Percentiles rank a stretch among this genome's conserved stretches.
phyloP scores from a whole-genome alignment of 371 early-diverging fungal genomes.

The Rhizopus arrhizus region DNA sequence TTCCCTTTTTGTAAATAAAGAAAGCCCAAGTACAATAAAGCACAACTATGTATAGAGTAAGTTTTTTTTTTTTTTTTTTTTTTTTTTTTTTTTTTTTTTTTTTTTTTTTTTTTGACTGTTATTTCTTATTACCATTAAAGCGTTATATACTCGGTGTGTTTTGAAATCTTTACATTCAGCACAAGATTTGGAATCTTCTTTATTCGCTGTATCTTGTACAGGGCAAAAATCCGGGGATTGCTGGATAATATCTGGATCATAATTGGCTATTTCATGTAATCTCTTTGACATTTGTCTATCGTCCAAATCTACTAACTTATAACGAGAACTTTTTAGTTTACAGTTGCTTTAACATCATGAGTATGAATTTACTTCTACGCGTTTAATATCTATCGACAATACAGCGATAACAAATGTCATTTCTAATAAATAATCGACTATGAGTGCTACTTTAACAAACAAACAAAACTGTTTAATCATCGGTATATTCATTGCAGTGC shows the following conservation, averaged over 20 bases:
- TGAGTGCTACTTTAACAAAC: constrained; percentile 65
- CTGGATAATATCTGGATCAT: constrained; percentile 14
- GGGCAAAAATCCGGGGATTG: constrained; percentile 26
- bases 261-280: constrained; percentile 24
- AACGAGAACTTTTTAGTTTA: neutral
- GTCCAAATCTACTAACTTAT: constrained; percentile 4
- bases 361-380: constrained; percentile 55
- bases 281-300: constrained; percentile 36
- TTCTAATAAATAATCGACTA: constrained; percentile 72
- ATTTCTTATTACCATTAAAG: constrained; percentile 33
- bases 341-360: neutral
- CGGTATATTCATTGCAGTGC: constrained; percentile 57
- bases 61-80: neutral
- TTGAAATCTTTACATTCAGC: constrained; percentile 41
- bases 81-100: neutral
- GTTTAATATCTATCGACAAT: constrained; percentile 73
- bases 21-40: constrained; percentile 28
- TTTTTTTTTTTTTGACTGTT: neutral
- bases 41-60: constrained; percentile 26
- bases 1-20: constrained; percentile 20
- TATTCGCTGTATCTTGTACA: constrained; percentile 24
- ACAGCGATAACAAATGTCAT: constrained; percentile 72
- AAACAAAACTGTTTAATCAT: constrained; percentile 73
- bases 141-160: constrained; percentile 32
- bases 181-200: constrained; percentile 30